Evolutionary conservation across 106 monocot genomes (phyloP).

Genomic region (Dioscorea alata): DNA sequence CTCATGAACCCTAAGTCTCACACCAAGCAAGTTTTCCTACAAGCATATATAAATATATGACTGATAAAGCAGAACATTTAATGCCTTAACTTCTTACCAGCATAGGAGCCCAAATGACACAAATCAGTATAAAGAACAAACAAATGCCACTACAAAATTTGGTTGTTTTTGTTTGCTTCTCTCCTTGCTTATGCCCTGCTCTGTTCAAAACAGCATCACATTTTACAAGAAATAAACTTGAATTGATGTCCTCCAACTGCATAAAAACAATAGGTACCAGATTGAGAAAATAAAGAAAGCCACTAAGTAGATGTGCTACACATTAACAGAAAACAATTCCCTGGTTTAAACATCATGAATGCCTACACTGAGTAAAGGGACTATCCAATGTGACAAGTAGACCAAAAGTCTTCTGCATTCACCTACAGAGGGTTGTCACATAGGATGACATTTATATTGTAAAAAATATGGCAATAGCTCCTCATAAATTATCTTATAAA

Average conservation of each 20-base stretch:
- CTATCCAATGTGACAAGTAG: no score
- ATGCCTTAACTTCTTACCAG: slow-evolving; percentile 39
- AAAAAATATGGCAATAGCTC: no score
- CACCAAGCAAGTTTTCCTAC: not conserved
- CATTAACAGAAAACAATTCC: slow-evolving; percentile 1
- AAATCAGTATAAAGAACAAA: slow-evolving; percentile 84
- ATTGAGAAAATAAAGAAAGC: not conserved
- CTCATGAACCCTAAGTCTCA: not conserved
- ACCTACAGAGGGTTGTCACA: no score
- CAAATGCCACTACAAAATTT: slow-evolving; percentile 96
- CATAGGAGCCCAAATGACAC: slow-evolving; percentile 99
- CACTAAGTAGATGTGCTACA: no score
- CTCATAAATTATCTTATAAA: no score
- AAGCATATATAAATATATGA: not conserved
- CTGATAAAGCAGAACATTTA: not conserved
- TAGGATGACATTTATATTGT: no score
- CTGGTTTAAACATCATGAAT: not conserved
- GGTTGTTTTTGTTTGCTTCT: slow-evolving; percentile 83
- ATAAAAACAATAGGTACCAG: slow-evolving; percentile 1
- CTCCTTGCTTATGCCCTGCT: slow-evolving; percentile 65
- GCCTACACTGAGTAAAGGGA: not conserved
- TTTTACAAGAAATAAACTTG: slow-evolving; percentile 96
- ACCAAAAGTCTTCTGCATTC: no score
- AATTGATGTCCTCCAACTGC: slow-evolving; percentile 94
- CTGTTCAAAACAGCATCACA: slow-evolving; percentile 91